Conservation (phyloP, 2,329 filamentous ascomycete genomes). For the Xylaria polymorpha region DNA sequence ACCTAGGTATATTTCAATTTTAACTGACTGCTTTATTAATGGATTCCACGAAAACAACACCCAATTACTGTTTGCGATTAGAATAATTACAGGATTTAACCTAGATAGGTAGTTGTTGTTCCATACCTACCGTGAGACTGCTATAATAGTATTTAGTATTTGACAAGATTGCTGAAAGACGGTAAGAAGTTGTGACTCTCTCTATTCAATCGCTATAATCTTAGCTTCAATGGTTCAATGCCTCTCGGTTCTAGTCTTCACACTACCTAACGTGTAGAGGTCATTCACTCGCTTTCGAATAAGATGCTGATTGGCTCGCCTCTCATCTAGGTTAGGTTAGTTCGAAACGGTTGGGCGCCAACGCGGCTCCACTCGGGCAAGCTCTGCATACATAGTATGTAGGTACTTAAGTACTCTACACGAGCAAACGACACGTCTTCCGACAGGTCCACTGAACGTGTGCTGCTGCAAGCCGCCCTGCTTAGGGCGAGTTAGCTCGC, state of each 20-base stretch:
- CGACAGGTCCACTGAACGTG: constrained; percentile 23
- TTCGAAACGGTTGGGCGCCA: constrained; percentile 28
- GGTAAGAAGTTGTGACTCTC: too few species aligned
- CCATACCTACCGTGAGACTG: too few species aligned
- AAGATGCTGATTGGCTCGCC: not conserved
- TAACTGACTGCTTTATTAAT: not conserved
- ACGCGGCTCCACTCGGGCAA: constrained; percentile 19
- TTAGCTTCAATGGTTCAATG: too few species aligned
- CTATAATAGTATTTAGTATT: not conserved
- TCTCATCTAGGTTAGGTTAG: constrained; percentile 2
- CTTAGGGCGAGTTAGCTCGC: not conserved
- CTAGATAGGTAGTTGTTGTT: not conserved
- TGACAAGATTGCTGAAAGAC: not conserved
- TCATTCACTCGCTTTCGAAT: not conserved
- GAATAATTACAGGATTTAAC: not conserved
- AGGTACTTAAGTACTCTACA: too few species aligned
- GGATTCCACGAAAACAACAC: not conserved
- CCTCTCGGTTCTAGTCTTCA: too few species aligned
- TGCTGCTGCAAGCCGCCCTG: not conserved
- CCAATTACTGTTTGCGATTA: too few species aligned
- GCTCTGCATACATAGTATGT: too few species aligned
- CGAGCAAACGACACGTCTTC: constrained; percentile 27
- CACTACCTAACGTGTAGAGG: too few species aligned
- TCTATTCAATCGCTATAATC: too few species aligned
- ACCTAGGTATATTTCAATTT: too few species aligned